These are phyloP conservation scores for Benincasa hispida DNA, from an alignment of 306 rosid species.

Conservation along the genomic window DNA sequence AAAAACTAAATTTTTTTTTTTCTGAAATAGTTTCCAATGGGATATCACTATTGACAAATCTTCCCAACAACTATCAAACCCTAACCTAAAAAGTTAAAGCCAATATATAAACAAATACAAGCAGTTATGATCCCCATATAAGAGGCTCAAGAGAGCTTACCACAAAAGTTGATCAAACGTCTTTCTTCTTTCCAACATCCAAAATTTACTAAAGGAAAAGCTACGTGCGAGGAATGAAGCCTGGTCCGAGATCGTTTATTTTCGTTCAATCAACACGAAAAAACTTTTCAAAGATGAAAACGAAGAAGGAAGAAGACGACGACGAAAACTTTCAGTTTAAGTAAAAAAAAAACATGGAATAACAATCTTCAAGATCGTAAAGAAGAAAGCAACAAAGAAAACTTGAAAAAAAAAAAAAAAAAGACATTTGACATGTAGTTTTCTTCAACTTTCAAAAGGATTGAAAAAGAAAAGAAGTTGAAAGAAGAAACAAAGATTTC, in stretches of 20 bases:
- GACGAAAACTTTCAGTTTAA: no score
- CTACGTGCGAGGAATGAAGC: constrained; percentile 63
- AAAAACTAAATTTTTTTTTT: not conserved
- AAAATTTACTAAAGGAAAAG: constrained; percentile 17
- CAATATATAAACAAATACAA: not conserved
- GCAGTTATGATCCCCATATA: not conserved
- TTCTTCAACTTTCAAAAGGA: not conserved
- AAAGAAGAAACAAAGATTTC: constrained; percentile 23
- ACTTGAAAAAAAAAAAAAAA: not conserved
- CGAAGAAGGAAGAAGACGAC: no score
- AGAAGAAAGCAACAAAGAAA: not conserved
- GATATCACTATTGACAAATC: not conserved
- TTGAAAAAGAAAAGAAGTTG: not conserved
- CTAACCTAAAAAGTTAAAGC: not conserved
- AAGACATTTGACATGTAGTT: not conserved
- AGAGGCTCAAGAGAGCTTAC: not conserved
- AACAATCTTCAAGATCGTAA: not conserved
- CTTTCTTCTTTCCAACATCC: not conserved
- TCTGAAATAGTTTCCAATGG: no score
- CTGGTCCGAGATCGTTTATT: constrained; percentile 65
- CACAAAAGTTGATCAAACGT: not conserved
- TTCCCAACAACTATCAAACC: not conserved
- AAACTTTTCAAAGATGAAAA: not conserved
- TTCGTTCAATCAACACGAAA: not conserved
- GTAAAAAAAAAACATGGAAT: not conserved